Evolutionary conservation across 2,329 filamentous ascomycete species (phyloP).

Genomic region (Claviceps spartinae): DNA sequence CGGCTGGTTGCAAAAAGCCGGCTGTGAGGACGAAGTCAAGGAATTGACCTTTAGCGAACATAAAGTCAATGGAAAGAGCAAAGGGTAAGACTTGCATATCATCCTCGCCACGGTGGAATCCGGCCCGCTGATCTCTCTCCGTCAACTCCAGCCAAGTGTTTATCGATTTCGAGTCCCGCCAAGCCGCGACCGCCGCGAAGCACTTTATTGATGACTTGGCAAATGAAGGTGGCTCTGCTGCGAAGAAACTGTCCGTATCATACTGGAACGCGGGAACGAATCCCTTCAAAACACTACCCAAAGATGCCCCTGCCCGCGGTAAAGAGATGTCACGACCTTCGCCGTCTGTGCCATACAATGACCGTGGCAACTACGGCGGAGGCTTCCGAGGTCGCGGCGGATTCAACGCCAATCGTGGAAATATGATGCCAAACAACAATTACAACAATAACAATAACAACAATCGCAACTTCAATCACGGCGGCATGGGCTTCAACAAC

Average conservation of each 20-base stretch:
- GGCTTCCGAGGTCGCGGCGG: constrained; percentile 40
- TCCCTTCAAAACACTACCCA: constrained; percentile 81
- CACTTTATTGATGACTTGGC: constrained; percentile 57
- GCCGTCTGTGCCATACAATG: constrained; percentile 34
- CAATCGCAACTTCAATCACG: constrained; percentile 27
- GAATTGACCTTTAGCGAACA: constrained; percentile 97
- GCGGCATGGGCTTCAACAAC: constrained; percentile 33
- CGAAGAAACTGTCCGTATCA: constrained; percentile 57
- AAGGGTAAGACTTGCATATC: constrained; percentile 54
- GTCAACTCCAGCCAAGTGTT: constrained; percentile 50
- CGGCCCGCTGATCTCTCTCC: neutral
- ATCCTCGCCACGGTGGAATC: neutral
- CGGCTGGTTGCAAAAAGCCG: constrained; percentile 68
- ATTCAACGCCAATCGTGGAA: constrained; percentile 29
- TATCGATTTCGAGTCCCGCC: constrained; percentile 68
- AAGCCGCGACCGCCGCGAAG: constrained; percentile 77
- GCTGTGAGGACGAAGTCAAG: constrained; percentile 70
- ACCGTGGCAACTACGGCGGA: constrained; percentile 30
- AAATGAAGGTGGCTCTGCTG: constrained; percentile 36
- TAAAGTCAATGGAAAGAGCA: constrained; percentile 97
- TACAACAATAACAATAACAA: constrained; percentile 24
- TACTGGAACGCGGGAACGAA: constrained; percentile 70
- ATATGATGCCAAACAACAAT: constrained; percentile 27
- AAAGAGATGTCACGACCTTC: constrained; percentile 48
- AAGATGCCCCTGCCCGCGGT: constrained; percentile 56